Conservation (phyloP, 371 early-diverging fungal species). For the Zopfochytrium polystomum region DNA sequence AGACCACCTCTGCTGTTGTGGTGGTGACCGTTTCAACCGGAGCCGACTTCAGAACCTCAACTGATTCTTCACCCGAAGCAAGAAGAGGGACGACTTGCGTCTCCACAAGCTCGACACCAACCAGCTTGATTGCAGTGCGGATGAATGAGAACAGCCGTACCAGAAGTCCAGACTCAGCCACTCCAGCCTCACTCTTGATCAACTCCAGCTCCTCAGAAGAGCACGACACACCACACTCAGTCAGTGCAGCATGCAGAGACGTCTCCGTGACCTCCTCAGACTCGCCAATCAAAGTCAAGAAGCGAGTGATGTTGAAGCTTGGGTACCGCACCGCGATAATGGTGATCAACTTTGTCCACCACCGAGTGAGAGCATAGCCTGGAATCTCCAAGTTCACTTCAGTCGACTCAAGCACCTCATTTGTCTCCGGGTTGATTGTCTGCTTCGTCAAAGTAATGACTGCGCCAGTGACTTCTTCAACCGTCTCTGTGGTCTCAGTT, state of each 20-base stretch:
- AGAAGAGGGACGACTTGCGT: neutral
- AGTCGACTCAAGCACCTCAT: neutral
- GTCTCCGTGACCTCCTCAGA: neutral
- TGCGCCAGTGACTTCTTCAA: too few species aligned
- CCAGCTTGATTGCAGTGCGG: neutral
- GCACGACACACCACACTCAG: neutral
- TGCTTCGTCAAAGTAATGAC: neutral
- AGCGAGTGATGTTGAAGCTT: neutral
- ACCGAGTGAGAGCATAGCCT: neutral
- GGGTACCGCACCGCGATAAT: neutral
- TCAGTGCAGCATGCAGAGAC: neutral
- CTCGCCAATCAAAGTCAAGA: neutral
- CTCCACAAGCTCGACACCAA: neutral
- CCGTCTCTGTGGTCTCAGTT: too few species aligned
- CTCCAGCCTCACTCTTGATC: neutral
- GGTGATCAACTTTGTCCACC: neutral
- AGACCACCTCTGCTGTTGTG: too few species aligned
- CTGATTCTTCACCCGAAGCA: too few species aligned
- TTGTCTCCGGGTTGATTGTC: neutral
- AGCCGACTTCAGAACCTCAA: too few species aligned
- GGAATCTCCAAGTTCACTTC: neutral
- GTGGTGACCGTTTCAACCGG: too few species aligned
- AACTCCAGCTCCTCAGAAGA: neutral
- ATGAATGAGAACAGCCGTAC: neutral
- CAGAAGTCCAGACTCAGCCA: neutral